Percentiles rank a stretch among this genome's conserved stretches.
phyloP scores from a whole-genome alignment of 169 alveolate species.

The Cryptosporidium baileyi region DNA sequence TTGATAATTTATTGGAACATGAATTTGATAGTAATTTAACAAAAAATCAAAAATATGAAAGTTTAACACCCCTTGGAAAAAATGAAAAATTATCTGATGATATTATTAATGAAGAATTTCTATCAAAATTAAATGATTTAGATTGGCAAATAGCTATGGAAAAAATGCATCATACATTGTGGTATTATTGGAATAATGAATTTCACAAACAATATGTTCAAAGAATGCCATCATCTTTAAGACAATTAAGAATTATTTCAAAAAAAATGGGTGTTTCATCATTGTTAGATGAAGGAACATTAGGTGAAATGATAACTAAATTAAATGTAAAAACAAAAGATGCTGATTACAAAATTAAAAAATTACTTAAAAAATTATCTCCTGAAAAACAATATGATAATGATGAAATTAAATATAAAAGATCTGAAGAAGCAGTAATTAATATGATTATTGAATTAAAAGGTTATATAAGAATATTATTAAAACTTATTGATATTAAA shows the following conservation, averaged over 20 bases:
- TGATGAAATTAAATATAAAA: constrained; percentile 33
- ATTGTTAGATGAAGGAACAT: constrained; percentile 18
- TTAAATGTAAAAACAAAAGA: constrained; percentile 16
- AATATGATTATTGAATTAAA: constrained; percentile 53
- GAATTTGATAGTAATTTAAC: constrained; percentile 34
- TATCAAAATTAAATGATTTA: background rate
- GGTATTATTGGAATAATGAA: constrained; percentile 56
- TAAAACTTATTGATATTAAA: constrained; percentile 45
- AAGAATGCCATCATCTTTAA: constrained; percentile 27
- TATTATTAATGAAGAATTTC: constrained; percentile 10
- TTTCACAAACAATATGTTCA: constrained; percentile 25
- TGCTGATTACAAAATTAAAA: constrained; percentile 14
- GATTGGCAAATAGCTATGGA: constrained; percentile 69
- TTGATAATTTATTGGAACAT: constrained; percentile 20
- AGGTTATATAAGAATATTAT: constrained; percentile 32
- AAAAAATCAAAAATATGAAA: background rate
- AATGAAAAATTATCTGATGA: constrained; percentile 5
- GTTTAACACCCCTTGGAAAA: constrained; percentile 15
- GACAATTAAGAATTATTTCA: constrained; percentile 39
- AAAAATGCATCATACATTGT: constrained; percentile 35
- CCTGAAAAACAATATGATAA: background rate
- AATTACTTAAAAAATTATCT: constrained; percentile 1
- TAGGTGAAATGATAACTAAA: constrained; percentile 21
- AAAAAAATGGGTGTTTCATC: constrained; percentile 25
- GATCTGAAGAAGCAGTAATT: constrained; percentile 54